These are phyloP conservation scores for Psidium guajava DNA, from an alignment of 345 rosid species.

Conservation along the genomic window DNA sequence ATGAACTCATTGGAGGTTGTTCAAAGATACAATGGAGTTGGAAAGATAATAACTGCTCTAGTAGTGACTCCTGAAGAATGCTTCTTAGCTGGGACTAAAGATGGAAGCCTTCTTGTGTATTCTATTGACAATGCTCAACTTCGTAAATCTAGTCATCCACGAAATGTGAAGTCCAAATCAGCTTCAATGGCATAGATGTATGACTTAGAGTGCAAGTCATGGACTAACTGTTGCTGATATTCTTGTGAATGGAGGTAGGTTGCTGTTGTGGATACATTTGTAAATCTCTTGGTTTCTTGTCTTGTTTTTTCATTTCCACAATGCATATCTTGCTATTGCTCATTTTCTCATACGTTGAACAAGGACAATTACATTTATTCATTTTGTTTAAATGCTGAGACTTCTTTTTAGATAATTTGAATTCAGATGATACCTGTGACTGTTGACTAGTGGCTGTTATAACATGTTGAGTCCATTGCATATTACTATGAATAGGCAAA, in stretches of 20 bases:
- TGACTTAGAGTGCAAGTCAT: slow-evolving; percentile 1
- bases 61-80: slow-evolving; percentile 85
- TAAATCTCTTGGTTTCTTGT: background rate
- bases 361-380: background rate
- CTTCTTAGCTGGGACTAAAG: slow-evolving; percentile 93
- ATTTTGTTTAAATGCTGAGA: background rate
- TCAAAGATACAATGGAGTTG: slow-evolving; percentile 60
- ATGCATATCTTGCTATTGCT: background rate
- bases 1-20: slow-evolving; percentile 86
- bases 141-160: slow-evolving; percentile 33
- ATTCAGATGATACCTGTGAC: background rate
- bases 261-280: background rate
- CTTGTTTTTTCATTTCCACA: background rate
- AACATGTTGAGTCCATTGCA: background rate
- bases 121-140: slow-evolving; percentile 78
- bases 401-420: background rate
- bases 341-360: background rate
- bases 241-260: background rate
- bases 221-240: background rate
- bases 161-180: slow-evolving; percentile 39
- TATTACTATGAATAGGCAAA: background rate
- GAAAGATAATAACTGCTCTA: slow-evolving; percentile 70
- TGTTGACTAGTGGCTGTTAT: background rate
- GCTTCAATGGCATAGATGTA: slow-evolving; percentile 22
- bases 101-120: slow-evolving; percentile 84